Percentiles rank a stretch among this genome's conserved stretches.
Evolutionary conservation across 1,139 yeast species (phyloP).

Genomic region (Meyerozyma sp.): DNA sequence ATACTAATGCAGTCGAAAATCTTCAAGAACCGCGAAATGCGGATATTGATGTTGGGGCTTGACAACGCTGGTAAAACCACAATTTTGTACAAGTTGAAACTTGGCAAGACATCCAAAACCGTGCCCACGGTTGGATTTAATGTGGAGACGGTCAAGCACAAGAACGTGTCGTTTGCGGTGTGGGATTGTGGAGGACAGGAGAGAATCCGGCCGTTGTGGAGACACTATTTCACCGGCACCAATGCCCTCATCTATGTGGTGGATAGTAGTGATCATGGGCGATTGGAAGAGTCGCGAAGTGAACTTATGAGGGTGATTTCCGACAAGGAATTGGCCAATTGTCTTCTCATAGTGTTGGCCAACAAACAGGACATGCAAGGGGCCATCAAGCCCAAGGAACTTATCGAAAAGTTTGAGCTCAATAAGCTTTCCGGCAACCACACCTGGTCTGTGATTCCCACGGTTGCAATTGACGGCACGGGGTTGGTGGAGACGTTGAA

Average conservation of each 20-base stretch:
- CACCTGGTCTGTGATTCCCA: constrained; percentile 72
- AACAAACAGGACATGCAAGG: constrained; percentile 80
- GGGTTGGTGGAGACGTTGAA: constrained; percentile 71
- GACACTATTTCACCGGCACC: constrained; percentile 92
- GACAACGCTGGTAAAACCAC: constrained; percentile 93
- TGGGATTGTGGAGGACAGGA: constrained; percentile 99
- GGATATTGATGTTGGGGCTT: constrained; percentile 85
- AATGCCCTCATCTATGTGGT: constrained; percentile 91
- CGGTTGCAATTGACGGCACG: constrained; percentile 70
- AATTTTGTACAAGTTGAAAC: constrained; percentile 64
- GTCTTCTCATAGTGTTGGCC: constrained; percentile 77
- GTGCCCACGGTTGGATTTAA: constrained; percentile 95
- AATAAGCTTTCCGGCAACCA: constrained; percentile 51
- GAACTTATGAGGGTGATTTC: constrained; percentile 73
- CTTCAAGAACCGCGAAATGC: constrained; percentile 42
- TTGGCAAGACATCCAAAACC: constrained; percentile 72
- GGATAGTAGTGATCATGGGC: constrained; percentile 68
- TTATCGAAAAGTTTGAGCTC: constrained; percentile 55
- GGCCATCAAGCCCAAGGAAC: constrained; percentile 60
- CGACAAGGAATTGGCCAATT: constrained; percentile 77
- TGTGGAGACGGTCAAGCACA: constrained; percentile 87
- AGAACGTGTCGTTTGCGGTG: constrained; percentile 83
- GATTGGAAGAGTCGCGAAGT: constrained; percentile 73
- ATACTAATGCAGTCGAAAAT: constrained; percentile 25
- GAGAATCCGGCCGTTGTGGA: constrained; percentile 85